phyloP scores from a whole-genome alignment of 129 eudicot species.

The Chrysanthemum lavandulifolium region DNA sequence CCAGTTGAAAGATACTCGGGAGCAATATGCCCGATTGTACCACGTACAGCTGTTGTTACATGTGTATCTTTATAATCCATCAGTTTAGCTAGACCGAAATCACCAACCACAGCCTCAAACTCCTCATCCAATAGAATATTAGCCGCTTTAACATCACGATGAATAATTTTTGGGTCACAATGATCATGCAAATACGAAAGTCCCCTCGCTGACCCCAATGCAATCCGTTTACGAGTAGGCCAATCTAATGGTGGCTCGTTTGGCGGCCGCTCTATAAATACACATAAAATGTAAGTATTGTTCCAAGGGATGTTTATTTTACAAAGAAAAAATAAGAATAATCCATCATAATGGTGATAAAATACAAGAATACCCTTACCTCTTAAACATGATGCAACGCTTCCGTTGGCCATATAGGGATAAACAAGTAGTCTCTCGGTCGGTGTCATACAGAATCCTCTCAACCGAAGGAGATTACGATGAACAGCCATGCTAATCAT shows the following conservation, averaged over 20 bases:
- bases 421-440: slow-evolving; percentile 86
- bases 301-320: background rate
- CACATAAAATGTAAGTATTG: background rate
- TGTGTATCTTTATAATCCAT: slow-evolving; percentile 86
- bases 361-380: slow-evolving; percentile 41
- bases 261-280: slow-evolving; percentile 69
- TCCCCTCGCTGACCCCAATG: slow-evolving; percentile 85
- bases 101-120: slow-evolving; percentile 92
- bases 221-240: slow-evolving; percentile 74
- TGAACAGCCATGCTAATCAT: slow-evolving; percentile 99
- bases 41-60: slow-evolving; percentile 87
- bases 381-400: slow-evolving; percentile 91
- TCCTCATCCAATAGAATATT: slow-evolving; percentile 79
- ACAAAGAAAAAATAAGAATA: too few relatives aligned
- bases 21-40: slow-evolving; percentile 87
- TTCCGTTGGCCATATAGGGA: slow-evolving; percentile 93
- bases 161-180: slow-evolving; percentile 85
- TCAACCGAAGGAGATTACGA: slow-evolving; percentile 74
- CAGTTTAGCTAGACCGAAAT: slow-evolving; percentile 76
- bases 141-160: slow-evolving; percentile 91
- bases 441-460: slow-evolving; percentile 95
- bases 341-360: background rate
- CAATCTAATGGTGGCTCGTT: slow-evolving; percentile 78
- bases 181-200: slow-evolving; percentile 83
- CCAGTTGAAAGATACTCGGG: slow-evolving; percentile 85